Evolutionary conservation across 2,329 filamentous ascomycete genomes (phyloP), one percentile per base, ranked within the genome.

Genomic region (Ceratocystiopsis sp.): DNA sequence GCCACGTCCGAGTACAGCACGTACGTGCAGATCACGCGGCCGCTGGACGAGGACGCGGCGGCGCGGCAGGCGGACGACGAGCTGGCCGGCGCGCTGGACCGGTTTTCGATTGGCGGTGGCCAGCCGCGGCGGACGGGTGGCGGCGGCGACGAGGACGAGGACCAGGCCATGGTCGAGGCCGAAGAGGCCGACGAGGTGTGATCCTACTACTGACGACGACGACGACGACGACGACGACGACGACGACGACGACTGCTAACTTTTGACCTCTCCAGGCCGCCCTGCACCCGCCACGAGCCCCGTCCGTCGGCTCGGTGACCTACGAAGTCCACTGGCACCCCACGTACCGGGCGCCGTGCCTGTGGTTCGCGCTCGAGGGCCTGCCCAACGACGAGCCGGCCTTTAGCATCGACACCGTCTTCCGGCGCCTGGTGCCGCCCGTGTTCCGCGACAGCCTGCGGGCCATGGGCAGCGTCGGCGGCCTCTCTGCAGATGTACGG

Each of bases 301-400:
- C 37, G 11, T 48, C 53, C 38, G 56, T 57, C 48, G 62, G 63
- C 44, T 63, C 67, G 52, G 73, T 83, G 50, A 68, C 71, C 47
- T 87, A 86, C 61, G 78, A 85, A 58, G 75, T 87, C 52, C 70
- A 84, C 54, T 67, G 82, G 47, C 84, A 85, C 52, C 74, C 78
- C 44, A 82, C 78, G 45, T 89, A 87, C 60, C 71, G 71, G 48
- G 73, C 80, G 38, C 83, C 83, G 10, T 81, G 82, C 46, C 66
- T 87, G 44, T 87, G 82, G 73, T 85, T 89, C 63, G 73, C 66
- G 43, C 59, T 85, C 52, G 70, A 74, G 50, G 68, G 70, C 46
- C 61, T 76, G 46, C 68, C 71, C 16, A 59, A 64, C 40, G 65
- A 67, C 45, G 73, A 77, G 49, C 62, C 67, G 35, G 60, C 73